Percentiles rank a stretch among this genome's conserved stretches.
Conservation (phyloP, 1,284 basidiomycete species). For the Grifola frondosa region DNA sequence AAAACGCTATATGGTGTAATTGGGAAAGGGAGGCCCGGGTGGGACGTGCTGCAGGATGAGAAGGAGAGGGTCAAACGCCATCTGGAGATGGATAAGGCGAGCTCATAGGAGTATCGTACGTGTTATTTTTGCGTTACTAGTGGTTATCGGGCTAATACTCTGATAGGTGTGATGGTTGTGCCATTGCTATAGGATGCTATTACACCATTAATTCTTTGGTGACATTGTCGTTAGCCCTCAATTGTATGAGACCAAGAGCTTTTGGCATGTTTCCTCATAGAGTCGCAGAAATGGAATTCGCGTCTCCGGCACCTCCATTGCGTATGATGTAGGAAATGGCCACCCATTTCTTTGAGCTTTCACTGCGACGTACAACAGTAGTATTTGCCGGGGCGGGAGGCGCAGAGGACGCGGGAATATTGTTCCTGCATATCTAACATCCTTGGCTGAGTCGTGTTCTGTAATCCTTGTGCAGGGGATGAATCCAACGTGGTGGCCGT, state of each 20-base stretch:
- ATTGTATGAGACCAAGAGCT: slow-evolving; percentile 13
- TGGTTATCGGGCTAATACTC: too few relatives aligned
- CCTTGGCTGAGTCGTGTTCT: too few relatives aligned
- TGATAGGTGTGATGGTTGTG: too few relatives aligned
- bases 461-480: too few relatives aligned
- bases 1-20: slow-evolving; percentile 61
- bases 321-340: slow-evolving; percentile 12
- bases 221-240: too few relatives aligned
- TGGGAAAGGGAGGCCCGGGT: slow-evolving; percentile 45
- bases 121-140: too few relatives aligned
- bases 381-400: too few relatives aligned
- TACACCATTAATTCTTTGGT: too few relatives aligned
- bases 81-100: slow-evolving; percentile 1
- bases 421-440: too few relatives aligned
- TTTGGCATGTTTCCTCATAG: slow-evolving; percentile 15
- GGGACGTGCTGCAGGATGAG: slow-evolving; percentile 56
- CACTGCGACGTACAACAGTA: too few relatives aligned
- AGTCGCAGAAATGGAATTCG: slow-evolving; percentile 17
- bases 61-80: slow-evolving; percentile 9
- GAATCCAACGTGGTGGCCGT: too few relatives aligned
- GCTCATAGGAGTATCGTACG: neutral
- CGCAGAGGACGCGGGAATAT: slow-evolving; percentile 1
- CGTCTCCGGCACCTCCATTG: slow-evolving; percentile 14
- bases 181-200: too few relatives aligned
- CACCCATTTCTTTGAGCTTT: slow-evolving; percentile 5